phyloP scores from a whole-genome alignment of 805 yeast species.

The Yarrowia sp. region DNA sequence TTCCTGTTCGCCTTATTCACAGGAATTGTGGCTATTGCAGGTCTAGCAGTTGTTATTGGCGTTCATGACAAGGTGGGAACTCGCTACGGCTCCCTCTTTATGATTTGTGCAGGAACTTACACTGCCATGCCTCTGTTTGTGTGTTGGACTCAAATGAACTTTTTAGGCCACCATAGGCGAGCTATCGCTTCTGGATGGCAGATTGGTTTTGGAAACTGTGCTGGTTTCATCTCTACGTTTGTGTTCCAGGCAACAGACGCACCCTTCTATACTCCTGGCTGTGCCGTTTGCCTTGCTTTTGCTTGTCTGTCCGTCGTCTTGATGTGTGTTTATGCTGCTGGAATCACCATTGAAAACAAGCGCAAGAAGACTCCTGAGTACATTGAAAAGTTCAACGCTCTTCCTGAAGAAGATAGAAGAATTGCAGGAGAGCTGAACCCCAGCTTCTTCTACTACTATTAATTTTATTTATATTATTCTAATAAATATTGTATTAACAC shows the following conservation, averaged over 20 bases:
- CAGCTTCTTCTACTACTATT: neutral
- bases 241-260: slow-evolving; percentile 54
- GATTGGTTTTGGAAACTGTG: slow-evolving; percentile 71
- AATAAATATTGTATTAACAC: neutral
- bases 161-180: slow-evolving; percentile 61
- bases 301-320: slow-evolving; percentile 38
- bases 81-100: slow-evolving; percentile 63
- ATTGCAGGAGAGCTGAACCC: slow-evolving; percentile 40
- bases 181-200: slow-evolving; percentile 59
- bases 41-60: slow-evolving; percentile 56
- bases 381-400: slow-evolving; percentile 9
- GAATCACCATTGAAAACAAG: slow-evolving; percentile 36
- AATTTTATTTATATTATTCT: neutral
- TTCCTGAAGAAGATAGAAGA: slow-evolving; percentile 28
- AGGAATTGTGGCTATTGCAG: slow-evolving; percentile 47
- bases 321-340: slow-evolving; percentile 39
- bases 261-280: slow-evolving; percentile 58
- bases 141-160: slow-evolving; percentile 64
- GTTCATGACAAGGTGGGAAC: slow-evolving; percentile 43
- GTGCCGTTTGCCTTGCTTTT: slow-evolving; percentile 51
- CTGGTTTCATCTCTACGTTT: slow-evolving; percentile 65
- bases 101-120: slow-evolving; percentile 57
- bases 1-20: slow-evolving; percentile 34
- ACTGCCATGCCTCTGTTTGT: slow-evolving; percentile 64
- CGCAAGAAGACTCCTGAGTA: slow-evolving; percentile 31